Percentiles rank a stretch among this genome's conserved stretches.
Evolutionary conservation across 257 asterid genomes (phyloP).

Genomic region (Solanum megistacrolobum): DNA sequence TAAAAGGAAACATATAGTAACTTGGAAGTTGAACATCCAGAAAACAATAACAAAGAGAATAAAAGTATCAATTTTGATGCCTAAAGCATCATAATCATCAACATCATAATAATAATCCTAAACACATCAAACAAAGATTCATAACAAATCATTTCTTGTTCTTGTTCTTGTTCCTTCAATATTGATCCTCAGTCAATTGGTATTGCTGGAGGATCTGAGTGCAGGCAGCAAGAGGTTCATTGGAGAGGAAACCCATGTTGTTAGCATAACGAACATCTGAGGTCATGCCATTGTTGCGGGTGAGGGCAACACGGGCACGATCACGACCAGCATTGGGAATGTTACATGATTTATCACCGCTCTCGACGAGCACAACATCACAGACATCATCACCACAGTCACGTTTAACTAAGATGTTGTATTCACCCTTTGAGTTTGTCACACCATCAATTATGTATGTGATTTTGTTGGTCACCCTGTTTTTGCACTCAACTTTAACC

Average conservation of each 20-base stretch:
- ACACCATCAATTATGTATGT: constrained; percentile 25
- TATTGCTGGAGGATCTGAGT: constrained; percentile 53
- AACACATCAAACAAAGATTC: neutral
- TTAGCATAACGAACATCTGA: constrained; percentile 47
- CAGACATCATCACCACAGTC: constrained; percentile 62
- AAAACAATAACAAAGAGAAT: neutral
- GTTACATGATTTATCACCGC: constrained; percentile 46
- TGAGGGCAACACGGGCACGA: constrained; percentile 56
- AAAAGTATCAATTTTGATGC: neutral
- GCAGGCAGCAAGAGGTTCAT: constrained; percentile 44
- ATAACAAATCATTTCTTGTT: neutral
- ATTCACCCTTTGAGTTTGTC: constrained; percentile 37
- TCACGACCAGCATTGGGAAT: constrained; percentile 47
- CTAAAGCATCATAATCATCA: neutral
- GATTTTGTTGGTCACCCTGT: constrained; percentile 2
- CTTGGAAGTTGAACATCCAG: neutral
- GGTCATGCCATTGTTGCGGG: constrained; percentile 66
- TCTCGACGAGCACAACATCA: constrained; percentile 35
- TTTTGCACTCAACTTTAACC: constrained; percentile 53
- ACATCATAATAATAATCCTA: neutral
- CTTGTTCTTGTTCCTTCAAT: neutral
- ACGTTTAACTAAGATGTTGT: constrained; percentile 33
- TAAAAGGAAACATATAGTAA: neutral
- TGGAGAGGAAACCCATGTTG: constrained; percentile 45
- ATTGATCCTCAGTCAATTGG: constrained; percentile 34